These are phyloP conservation scores for Ophiosphaerella herpotricha DNA, from an alignment of 2,329 filamentous ascomycete genomes.

Conservation along the genomic window DNA sequence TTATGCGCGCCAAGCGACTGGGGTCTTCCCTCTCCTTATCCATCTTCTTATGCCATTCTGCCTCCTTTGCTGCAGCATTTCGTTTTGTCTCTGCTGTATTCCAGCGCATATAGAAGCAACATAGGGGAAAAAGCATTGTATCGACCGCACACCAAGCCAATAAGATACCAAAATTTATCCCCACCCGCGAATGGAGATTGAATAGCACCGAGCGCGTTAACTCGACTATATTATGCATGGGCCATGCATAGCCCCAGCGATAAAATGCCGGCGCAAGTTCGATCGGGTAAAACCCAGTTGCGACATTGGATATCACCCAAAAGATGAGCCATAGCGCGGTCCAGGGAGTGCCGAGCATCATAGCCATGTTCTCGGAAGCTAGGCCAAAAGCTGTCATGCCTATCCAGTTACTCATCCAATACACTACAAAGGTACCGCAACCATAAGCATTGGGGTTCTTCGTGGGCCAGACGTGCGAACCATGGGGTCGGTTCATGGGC, in stretches of 20 bases:
- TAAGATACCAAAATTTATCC: slow-evolving; percentile 64
- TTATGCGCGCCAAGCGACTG: slow-evolving; percentile 30
- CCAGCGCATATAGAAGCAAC: slow-evolving; percentile 50
- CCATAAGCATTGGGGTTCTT: slow-evolving; percentile 61
- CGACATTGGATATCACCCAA: slow-evolving; percentile 69
- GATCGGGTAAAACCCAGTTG: slow-evolving; percentile 63
- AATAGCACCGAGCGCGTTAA: slow-evolving; percentile 65
- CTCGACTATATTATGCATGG: slow-evolving; percentile 65
- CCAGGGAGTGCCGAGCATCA: slow-evolving; percentile 66
- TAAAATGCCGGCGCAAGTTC: slow-evolving; percentile 63
- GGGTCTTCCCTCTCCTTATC: slow-evolving; percentile 33
- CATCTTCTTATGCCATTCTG: slow-evolving; percentile 34
- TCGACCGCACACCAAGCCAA: slow-evolving; percentile 62
- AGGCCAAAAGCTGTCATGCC: slow-evolving; percentile 67
- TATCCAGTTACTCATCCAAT: slow-evolving; percentile 66
- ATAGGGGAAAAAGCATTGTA: slow-evolving; percentile 57
- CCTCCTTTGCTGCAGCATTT: slow-evolving; percentile 26
- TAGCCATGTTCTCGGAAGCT: slow-evolving; percentile 68
- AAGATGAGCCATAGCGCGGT: slow-evolving; percentile 67
- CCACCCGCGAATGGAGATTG: slow-evolving; percentile 61
- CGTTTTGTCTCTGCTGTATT: slow-evolving; percentile 38
- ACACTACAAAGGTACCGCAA: slow-evolving; percentile 63
- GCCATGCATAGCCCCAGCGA: slow-evolving; percentile 66
- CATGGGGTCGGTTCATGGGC: slow-evolving; percentile 57
- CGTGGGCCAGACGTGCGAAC: slow-evolving; percentile 50